Evolutionary conservation across 495 filamentous ascomycete species (phyloP).

Genomic region (Penicillium bialowiezense): DNA sequence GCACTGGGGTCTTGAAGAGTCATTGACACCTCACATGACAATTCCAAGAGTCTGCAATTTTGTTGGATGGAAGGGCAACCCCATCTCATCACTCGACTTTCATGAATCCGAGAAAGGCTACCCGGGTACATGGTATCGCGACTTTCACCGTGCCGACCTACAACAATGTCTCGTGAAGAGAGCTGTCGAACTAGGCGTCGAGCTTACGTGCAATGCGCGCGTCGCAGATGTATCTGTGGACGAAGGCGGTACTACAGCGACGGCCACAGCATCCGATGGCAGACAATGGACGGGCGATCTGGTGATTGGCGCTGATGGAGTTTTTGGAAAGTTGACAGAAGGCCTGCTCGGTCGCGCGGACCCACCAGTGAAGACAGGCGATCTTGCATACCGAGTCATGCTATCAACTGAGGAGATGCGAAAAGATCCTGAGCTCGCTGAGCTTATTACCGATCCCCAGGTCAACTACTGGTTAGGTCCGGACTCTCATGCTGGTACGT

Average conservation of each 20-base stretch:
- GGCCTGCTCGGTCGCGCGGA: slow-evolving; percentile 32
- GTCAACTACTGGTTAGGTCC: slow-evolving; percentile 74
- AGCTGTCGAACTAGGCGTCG: slow-evolving; percentile 50
- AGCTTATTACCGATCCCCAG: slow-evolving; percentile 48
- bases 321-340: slow-evolving; percentile 47
- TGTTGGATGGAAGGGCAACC: slow-evolving; percentile 47
- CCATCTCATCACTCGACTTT: slow-evolving; percentile 51
- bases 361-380: slow-evolving; percentile 57
- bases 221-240: slow-evolving; percentile 38
- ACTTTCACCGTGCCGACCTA: slow-evolving; percentile 59
- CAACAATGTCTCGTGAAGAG: slow-evolving; percentile 51
- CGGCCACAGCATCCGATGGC: slow-evolving; percentile 26
- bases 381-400: slow-evolving; percentile 65
- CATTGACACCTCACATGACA: slow-evolving; percentile 47
- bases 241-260: slow-evolving; percentile 21
- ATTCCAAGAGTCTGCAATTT: slow-evolving; percentile 55
- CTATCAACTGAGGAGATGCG: slow-evolving; percentile 44
- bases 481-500: slow-evolving; percentile 49
- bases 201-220: slow-evolving; percentile 41
- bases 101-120: slow-evolving; percentile 37
- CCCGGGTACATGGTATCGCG: slow-evolving; percentile 54
- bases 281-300: slow-evolving; percentile 47
- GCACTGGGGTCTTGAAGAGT: slow-evolving; percentile 51
- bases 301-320: slow-evolving; percentile 57
- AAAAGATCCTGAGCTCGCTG: slow-evolving; percentile 52